These are phyloP conservation scores for Canariomyces notabilis DNA, from an alignment of 2,329 filamentous ascomycete species.

Conservation along the genomic window DNA sequence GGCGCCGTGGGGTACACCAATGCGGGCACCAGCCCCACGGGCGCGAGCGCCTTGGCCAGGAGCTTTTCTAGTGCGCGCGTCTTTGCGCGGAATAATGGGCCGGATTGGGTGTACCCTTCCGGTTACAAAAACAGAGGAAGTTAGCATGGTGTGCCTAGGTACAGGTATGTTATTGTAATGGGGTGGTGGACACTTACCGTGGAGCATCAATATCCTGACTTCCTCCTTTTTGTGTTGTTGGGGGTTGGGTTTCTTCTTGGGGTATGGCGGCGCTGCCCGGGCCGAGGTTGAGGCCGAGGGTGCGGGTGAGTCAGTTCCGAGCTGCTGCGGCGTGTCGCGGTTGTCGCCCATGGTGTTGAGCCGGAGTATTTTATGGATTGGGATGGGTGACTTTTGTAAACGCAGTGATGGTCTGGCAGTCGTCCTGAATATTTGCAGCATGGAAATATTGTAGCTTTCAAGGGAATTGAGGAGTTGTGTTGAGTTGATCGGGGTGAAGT, in stretches of 20 bases:
- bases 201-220: slow-evolving; percentile 71
- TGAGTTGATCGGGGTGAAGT: not conserved
- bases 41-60: slow-evolving; percentile 66
- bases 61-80: slow-evolving; percentile 81
- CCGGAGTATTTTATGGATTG: not conserved
- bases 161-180: not conserved
- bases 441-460: no score
- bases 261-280: not conserved
- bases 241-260: no score
- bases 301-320: no score
- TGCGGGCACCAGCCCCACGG: slow-evolving; percentile 47
- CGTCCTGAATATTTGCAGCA: not conserved
- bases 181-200: slow-evolving; percentile 45
- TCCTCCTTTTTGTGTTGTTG: slow-evolving; percentile 34
- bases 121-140: not conserved
- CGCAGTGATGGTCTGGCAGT: not conserved
- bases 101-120: slow-evolving; percentile 92
- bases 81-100: slow-evolving; percentile 78
- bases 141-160: not conserved
- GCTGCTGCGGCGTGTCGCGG: not conserved
- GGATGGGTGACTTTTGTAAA: not conserved
- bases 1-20: slow-evolving; percentile 68
- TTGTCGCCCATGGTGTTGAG: slow-evolving; percentile 21
- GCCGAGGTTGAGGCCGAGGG: slow-evolving; percentile 5
- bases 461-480: not conserved